A percentile compares a stretch with the other conserved stretches of the same genome.
phyloP scores from a whole-genome alignment of 805 yeast species.

The Candida awuae region DNA sequence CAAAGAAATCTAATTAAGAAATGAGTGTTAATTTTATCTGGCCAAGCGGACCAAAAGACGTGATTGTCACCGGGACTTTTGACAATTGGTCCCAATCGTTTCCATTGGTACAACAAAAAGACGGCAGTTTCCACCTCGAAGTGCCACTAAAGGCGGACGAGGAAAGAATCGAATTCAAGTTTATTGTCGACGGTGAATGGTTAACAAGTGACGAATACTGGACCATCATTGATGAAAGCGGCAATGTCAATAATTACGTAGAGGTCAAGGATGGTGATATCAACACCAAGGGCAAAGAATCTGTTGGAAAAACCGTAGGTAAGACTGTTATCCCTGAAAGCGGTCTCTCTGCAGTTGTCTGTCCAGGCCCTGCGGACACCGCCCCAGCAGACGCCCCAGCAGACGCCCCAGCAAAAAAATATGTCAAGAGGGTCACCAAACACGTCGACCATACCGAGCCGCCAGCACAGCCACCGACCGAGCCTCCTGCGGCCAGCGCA shows the following conservation, averaged over 20 bases:
- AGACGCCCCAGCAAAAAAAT: too few species aligned
- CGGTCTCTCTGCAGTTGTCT: too few species aligned
- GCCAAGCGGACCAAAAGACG: constrained; percentile 22
- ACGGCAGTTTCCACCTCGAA: constrained; percentile 29
- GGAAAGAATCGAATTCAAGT: constrained; percentile 37
- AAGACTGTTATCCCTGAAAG: constrained; percentile 17
- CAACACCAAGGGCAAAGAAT: constrained; percentile 26
- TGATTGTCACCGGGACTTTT: constrained; percentile 53
- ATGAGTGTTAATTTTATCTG: neutral
- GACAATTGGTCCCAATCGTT: constrained; percentile 49
- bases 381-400: too few species aligned
- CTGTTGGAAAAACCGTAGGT: constrained; percentile 34
- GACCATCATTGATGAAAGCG: constrained; percentile 40
- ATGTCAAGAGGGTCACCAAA: too few species aligned
- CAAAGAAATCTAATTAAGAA: too few species aligned
- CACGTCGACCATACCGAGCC: too few species aligned
- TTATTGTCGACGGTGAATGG: constrained; percentile 58
- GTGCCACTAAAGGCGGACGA: constrained; percentile 23
- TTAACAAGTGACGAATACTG: constrained; percentile 32
- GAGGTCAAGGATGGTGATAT: constrained; percentile 30
- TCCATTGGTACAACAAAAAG: constrained; percentile 37
- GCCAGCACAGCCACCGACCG: too few species aligned
- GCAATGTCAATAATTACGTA: constrained; percentile 46
- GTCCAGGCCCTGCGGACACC: too few species aligned
- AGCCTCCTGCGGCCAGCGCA: too few species aligned